phyloP scores from a whole-genome alignment of 2,329 filamentous ascomycete species.

The Aspergillus fumigatus region DNA sequence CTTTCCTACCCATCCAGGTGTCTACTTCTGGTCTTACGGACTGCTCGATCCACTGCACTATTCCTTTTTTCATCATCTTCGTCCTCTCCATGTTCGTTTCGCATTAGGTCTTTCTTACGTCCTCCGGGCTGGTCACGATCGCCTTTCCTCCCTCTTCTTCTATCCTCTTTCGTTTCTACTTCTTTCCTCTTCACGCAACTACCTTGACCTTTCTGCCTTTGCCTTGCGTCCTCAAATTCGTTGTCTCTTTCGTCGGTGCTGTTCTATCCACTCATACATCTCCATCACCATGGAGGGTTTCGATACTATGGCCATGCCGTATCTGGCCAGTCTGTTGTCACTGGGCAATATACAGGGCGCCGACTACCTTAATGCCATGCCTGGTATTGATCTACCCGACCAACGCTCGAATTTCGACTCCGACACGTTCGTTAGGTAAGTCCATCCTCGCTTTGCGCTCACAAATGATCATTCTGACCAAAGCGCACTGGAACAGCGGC shows the following conservation, averaged over 20 bases:
- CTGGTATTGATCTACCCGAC: conserved; percentile 53
- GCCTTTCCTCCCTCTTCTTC: neutral
- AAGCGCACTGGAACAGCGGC: conserved; percentile 34
- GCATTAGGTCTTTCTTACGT: neutral
- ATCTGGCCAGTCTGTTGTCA: conserved; percentile 54
- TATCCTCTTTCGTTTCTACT: neutral
- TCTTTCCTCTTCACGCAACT: neutral
- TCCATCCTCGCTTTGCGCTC: conserved; percentile 2
- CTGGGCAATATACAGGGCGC: conserved; percentile 49
- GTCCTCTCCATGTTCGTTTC: neutral
- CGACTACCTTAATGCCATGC: conserved; percentile 46
- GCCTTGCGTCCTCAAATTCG: neutral
- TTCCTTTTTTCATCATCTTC: conserved; percentile 1
- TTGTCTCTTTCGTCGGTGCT: neutral
- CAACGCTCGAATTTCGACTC: conserved; percentile 58
- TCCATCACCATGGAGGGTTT: conserved; percentile 50
- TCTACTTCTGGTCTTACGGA: neutral
- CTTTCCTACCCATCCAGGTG: neutral
- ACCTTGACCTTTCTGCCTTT: neutral
- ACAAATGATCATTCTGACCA: neutral
- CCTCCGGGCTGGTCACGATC: neutral
- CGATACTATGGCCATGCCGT: conserved; percentile 60
- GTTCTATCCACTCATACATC: neutral
- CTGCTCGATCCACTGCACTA: conserved; percentile 3
- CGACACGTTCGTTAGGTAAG: conserved; percentile 58